Evolutionary conservation across 495 filamentous ascomycete genomes (phyloP), one percentile per base, ranked within the genome.

Genomic region (Durotheca rogersii): DNA sequence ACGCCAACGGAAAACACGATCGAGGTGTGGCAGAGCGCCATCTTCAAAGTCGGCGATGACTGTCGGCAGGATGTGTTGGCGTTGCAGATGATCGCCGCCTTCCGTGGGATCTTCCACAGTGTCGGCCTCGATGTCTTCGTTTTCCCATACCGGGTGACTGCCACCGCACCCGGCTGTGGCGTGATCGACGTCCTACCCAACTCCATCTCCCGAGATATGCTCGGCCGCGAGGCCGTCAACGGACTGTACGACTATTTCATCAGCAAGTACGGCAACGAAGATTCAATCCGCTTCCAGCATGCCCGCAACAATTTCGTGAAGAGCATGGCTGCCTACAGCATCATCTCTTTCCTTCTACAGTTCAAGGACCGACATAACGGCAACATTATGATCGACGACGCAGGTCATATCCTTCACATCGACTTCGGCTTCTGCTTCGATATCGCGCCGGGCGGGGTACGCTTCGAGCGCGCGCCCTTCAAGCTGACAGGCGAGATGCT

Each of bases 341-440:
- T 97, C 48, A 96, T 97, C 41, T 93, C 89, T 0, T 97, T 94
- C 69, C 76, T 99, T 6, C 74, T 99, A 19, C 95, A 99, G 62
- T 96, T 99, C 82, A 99, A 99, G 69, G 94, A 99, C 67, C 83
- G 94, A 4, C 94, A 99, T 69, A 99, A 99, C 66, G 94, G 94
- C 32, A 99, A 99, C 70, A 97, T 99, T 73, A 97, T 99, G 94
- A 80, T 99, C 32, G 90, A 97, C 62, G 91, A 96, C 60, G 87
- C 85, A 1, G 94, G 94, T 4, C 93, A 97, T 69, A 95, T 99
- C 64, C 83, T 99, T 14, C 94, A 99, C 69, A 96, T 99, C 66
- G 93, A 99, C 71, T 99, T 99, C 61, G 94, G 94, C 14, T 99
- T 99, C 77, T 97, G 92, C 70, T 97, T 99, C 67, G 94, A 99